Evolutionary conservation across 1,139 yeast genomes (phyloP).

Genomic region (Pichiaceae sp.): DNA sequence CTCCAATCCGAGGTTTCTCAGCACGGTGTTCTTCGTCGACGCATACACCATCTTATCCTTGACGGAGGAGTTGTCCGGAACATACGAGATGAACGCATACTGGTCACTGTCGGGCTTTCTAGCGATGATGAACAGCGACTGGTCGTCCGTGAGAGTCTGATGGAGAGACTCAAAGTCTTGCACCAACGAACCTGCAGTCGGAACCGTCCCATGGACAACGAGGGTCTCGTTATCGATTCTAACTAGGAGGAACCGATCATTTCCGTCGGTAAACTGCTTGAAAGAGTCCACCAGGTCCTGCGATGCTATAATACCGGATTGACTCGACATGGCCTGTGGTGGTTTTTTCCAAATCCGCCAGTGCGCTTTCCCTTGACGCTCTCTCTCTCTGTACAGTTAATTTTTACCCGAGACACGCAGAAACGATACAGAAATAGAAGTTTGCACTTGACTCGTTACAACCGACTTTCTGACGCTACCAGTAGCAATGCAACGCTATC

Average conservation of each 20-base stretch:
- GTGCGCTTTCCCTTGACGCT: too few species aligned
- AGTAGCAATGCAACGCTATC: too few species aligned
- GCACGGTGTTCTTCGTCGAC: slow-evolving; percentile 69
- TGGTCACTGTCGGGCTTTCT: slow-evolving; percentile 23
- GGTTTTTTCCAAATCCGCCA: too few species aligned
- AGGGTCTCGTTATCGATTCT: slow-evolving; percentile 27
- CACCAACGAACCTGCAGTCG: slow-evolving; percentile 18
- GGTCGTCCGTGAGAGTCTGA: slow-evolving; percentile 32
- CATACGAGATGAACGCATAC: slow-evolving; percentile 62
- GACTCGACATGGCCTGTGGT: slow-evolving; percentile 58
- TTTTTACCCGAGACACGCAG: too few species aligned
- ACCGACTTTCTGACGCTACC: too few species aligned
- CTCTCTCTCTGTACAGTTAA: too few species aligned
- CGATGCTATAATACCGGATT: slow-evolving; percentile 48
- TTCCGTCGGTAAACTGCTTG: slow-evolving; percentile 26
- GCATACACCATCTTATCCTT: slow-evolving; percentile 91
- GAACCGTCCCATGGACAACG: slow-evolving; percentile 15
- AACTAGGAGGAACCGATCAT: slow-evolving; percentile 26
- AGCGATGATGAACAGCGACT: slow-evolving; percentile 55
- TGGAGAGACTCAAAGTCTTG: slow-evolving; percentile 32
- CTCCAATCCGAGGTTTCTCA: slow-evolving; percentile 57
- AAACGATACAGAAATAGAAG: too few species aligned
- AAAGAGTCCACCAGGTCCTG: slow-evolving; percentile 36
- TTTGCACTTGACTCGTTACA: too few species aligned
- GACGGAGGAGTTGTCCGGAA: slow-evolving; percentile 81